Percentiles rank a stretch among this genome's conserved stretches.
These are phyloP conservation scores for Colletotrichum aenigma DNA, from an alignment of 2,329 filamentous ascomycete genomes.

Conservation along the genomic window DNA sequence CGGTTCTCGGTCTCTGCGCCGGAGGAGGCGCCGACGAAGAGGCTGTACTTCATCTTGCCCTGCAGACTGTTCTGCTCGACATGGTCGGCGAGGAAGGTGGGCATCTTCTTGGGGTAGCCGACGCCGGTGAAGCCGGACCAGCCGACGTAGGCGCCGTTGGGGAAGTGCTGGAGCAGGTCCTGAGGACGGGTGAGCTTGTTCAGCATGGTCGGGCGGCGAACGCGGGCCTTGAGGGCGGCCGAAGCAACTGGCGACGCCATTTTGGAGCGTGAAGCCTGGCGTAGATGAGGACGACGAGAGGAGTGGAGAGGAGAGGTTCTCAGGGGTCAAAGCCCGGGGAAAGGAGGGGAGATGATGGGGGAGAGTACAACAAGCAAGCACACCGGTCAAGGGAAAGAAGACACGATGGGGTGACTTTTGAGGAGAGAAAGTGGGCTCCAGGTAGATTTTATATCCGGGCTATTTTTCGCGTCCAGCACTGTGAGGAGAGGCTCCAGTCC, in stretches of 20 bases:
- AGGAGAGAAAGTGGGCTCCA: not conserved
- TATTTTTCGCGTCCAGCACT: not conserved
- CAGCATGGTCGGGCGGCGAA: conserved; percentile 77
- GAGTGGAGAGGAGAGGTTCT: conserved; percentile 1
- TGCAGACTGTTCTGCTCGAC: conserved; percentile 87
- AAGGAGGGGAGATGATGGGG: not conserved
- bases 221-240: conserved; percentile 75
- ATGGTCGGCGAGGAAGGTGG: conserved; percentile 83
- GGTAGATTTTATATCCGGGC: not conserved
- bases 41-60: conserved; percentile 82
- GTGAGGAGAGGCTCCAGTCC: not conserved
- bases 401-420: not conserved
- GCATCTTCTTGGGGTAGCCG: conserved; percentile 87
- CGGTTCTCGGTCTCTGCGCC: conserved; percentile 90
- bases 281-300: not conserved
- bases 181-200: conserved; percentile 81
- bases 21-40: conserved; percentile 90
- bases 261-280: not conserved
- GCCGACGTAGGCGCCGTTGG: conserved; percentile 84
- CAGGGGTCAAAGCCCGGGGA: not conserved
- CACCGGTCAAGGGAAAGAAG: not conserved
- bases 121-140: conserved; percentile 94
- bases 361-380: not conserved
- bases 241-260: conserved; percentile 66
- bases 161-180: conserved; percentile 81